These are phyloP conservation scores for Endotrypanum monterogeii DNA, from an alignment of 208 protist genomes.

Conservation along the genomic window DNA sequence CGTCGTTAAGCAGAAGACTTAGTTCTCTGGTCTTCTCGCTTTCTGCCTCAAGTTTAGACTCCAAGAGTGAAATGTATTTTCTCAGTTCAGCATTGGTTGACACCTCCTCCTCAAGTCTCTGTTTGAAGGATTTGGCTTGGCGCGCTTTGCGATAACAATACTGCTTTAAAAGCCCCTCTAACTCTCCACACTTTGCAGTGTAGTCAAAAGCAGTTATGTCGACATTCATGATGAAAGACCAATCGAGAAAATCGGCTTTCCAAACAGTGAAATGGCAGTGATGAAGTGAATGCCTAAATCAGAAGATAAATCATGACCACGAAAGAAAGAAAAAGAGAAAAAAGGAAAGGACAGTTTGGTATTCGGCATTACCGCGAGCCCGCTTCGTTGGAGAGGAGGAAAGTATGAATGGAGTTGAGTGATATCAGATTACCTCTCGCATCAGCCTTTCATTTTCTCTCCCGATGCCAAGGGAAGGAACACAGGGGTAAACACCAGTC, in stretches of 20 bases:
- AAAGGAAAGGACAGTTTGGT: too few species aligned
- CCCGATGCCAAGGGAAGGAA: neutral
- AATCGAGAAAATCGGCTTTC: neutral
- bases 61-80: slow-evolving; percentile 21
- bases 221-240: neutral
- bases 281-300: neutral
- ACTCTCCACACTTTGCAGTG: slow-evolving; percentile 11
- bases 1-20: neutral
- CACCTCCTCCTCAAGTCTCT: slow-evolving; percentile 17
- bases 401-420: neutral
- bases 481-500: neutral
- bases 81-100: slow-evolving; percentile 20
- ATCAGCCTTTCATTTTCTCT: neutral
- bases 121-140: slow-evolving; percentile 8
- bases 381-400: neutral
- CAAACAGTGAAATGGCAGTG: neutral
- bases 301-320: neutral
- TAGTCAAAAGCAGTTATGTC: slow-evolving; percentile 4
- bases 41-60: slow-evolving; percentile 9
- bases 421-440: neutral
- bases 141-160: slow-evolving; percentile 16
- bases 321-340: slow-evolving; percentile 13
- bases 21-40: neutral
- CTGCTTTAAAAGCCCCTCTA: slow-evolving; percentile 23
- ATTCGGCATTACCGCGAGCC: too few species aligned